Evolutionary conservation across 805 yeast genomes (phyloP).

Genomic region (Torulaspora franciscae): DNA sequence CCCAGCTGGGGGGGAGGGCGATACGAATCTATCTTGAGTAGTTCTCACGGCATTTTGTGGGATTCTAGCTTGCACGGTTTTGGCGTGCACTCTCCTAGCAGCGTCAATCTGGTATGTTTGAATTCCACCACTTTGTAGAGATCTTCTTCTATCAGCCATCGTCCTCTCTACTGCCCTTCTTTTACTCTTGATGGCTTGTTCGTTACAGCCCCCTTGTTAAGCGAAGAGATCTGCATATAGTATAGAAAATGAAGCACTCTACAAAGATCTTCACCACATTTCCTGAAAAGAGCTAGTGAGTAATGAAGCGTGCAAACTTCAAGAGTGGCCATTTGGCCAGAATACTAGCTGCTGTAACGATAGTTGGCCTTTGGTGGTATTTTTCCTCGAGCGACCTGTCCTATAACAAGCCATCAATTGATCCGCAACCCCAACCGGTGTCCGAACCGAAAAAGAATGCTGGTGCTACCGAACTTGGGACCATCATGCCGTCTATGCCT

Average conservation of each 20-base stretch:
- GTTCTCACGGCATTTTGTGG: conserved; percentile 16
- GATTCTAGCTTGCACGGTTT: conserved; percentile 35
- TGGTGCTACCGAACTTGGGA: conserved; percentile 16
- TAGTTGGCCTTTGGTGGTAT: conserved; percentile 24
- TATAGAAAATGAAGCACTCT: not conserved
- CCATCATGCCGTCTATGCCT: conserved; percentile 93
- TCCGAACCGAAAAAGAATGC: not conserved
- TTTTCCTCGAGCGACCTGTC: conserved; percentile 28
- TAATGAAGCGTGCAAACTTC: conserved; percentile 8
- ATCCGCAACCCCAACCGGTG: conserved; percentile 4
- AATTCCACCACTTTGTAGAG: conserved; percentile 37
- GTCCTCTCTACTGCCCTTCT: not conserved
- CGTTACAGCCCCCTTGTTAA: conserved; percentile 3
- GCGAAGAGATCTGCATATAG: conserved; percentile 4
- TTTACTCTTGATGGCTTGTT: not conserved
- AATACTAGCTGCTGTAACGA: conserved; percentile 15
- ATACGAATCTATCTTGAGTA: not conserved
- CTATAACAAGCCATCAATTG: conserved; percentile 23
- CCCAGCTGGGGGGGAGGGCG: not conserved
- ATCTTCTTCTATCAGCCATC: conserved; percentile 12
- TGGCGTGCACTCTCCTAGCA: conserved; percentile 59
- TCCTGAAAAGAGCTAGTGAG: not conserved
- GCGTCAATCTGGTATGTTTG: conserved; percentile 51
- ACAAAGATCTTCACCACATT: not conserved
- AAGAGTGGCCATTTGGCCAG: conserved; percentile 11